Base-by-base conservation (phyloP, 495 filamentous ascomycete species). In the Hypoxylon rickii region DNA sequence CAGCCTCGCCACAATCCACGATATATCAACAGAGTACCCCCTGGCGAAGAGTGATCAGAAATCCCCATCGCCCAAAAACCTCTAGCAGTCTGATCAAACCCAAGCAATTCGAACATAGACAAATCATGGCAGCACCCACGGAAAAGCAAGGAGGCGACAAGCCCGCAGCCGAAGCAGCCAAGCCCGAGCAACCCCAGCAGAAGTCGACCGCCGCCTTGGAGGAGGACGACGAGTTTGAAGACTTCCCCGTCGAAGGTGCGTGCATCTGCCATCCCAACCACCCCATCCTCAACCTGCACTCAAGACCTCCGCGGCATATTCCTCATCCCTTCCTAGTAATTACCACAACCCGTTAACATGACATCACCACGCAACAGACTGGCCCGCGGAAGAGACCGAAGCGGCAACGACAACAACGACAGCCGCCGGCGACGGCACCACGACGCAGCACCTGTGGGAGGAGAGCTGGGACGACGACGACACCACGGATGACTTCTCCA, bases 401-500 rank as follows among this genome's bases (percentile, higher is more conserved):
- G 86, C 90, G 40, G 84, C 87, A 24, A 54, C n/a, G n/a, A n/a
- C 65, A 18, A 52, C 61, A 45, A 36, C 48, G 31, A 56, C 61
- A 12, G 40, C 63, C 13, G 57, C 34, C 40, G 75, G 75, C 46
- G 78, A 79, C 45, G 58, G 66, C 61, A 67, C 69, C 44, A 40
- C 55, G 44, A 89, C 85, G 60, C 85, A 86, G 59, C 90, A 97
- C 78, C 75, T 98, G 51, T 98, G 94, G 94, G 94, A 98, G 77
- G 94, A 98, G 81, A 97, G 91, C 78, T 98, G 94, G 94, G 94
- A 98, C 73, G 94, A 98, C 64, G 94, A 98, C 71, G 94, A 97
- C 78, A 92, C 91, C 50, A 92, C 80, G 63, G 95, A 97, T 70
- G 94, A 98, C 64, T 98, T 98, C 69, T 91, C 92, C 10, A 83